Evolutionary conservation across 352 stramenopile species (phyloP), one percentile per base, ranked within the genome.

Genomic region (Thraustotheca clavata): DNA sequence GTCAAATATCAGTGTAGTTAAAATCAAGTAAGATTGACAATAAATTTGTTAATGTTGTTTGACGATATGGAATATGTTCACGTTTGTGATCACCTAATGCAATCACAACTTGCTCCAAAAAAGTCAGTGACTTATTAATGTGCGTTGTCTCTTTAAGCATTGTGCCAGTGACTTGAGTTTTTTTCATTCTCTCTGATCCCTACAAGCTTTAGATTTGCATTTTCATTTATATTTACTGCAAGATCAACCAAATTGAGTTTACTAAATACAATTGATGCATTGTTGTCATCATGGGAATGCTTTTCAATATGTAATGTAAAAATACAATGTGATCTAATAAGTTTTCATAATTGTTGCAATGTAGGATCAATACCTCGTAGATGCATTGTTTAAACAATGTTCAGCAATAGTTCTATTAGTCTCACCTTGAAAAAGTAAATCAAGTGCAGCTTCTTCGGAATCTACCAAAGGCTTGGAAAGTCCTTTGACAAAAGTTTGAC

Each of bases 71-170:
- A 41, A 98, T 88, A 68, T 97, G 87, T 6, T 76, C 72, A 26
- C 71, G 73, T 52, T 86, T 76, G 39, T 88, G 78, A 1, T 81
- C 71, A n/a, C 79, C 83, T 26, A 97, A 71, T 11, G 89, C 91
- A 7, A 97, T 83, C 60, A 97, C 95, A 62, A 92, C 97, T 68
- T 98, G 91, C 76, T 98, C 89, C 24, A 99, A 73, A 60, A 96
- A 97, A 49, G 89, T 96, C 31, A 99, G 76, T 27, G 84, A 97
- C 75, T 97, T 92, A 73, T 98, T 98, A 69, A 99, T 98, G 75
- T 98, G 97, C 80, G 94, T 98, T 33, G 86, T 96, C 70, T 99
- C 96, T 68, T 98, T 96, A 75, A 97, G 95, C 68, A 97, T 95
- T 1, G 89, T 92, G 27, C 80, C 79, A 39, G 82, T 50, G 22